Evolutionary conservation across 2,329 filamentous ascomycete species (phyloP), one percentile per base, ranked within the genome.

Genomic region (Trichoderma pleuroti): DNA sequence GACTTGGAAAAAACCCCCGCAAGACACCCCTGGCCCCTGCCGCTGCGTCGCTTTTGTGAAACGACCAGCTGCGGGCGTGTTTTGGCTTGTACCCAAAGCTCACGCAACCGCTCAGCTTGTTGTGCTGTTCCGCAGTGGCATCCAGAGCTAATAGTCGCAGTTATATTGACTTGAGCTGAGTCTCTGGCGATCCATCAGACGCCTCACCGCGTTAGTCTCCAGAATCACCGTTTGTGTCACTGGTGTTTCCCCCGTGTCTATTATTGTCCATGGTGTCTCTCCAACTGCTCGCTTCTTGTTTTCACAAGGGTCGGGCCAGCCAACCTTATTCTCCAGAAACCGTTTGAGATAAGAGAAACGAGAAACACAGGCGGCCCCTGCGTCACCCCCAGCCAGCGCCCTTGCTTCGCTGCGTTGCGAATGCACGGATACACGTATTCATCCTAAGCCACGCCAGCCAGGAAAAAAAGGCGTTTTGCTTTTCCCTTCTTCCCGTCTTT

Each of bases 311-410:
- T 34, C 39, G 56, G 28, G 56, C 56, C 56, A 60, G 66, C 39
- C 56, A 68, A 68, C 66, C 66, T 68, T 68, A 68, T 68, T 68
- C 66, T 68, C 39, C 9, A 32, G 39, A 32, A 24, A 52, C 21
- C 56, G 56, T 68, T 57, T 68, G 66, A 61, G 66, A 68, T 68
- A 30, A 30, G 49, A 42, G 30, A 57, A 57, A 39, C 49, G 32
- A 56, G 46, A 60, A 49, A 68, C 21, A 3, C 56, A 67, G 11
- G 26, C 34, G 11, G 64, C 39, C 66, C 56, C 56, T 68, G 66
- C 66, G 39, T 39, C 56, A 21, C 21, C 28, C 24, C 36, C 34
- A 65, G n/a, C 30, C 30, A 65, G 46, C 10, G 49, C 28, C 66
- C 66, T 32, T 68, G 56, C 54, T 52, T 61, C 34, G 49, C 26